Evolutionary conservation across 345 rosid genomes (phyloP).

Genomic region (Camelina laxa): DNA sequence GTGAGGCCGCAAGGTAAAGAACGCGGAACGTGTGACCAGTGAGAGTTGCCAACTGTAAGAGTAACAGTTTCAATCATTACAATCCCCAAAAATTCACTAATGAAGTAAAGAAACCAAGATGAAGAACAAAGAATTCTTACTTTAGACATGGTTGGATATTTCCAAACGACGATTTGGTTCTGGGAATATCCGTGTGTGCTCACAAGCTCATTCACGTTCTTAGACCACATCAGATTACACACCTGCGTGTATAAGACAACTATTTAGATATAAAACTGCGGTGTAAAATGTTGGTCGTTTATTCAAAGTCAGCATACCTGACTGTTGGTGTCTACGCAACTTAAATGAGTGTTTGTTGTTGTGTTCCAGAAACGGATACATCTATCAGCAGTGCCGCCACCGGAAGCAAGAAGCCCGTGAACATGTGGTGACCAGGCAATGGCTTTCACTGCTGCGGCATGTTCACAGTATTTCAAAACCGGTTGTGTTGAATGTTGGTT

Average conservation of each 20-base stretch:
- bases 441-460: constrained; percentile 98
- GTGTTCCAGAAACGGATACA: constrained; percentile 99
- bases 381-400: constrained; percentile 98
- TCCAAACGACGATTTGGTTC: constrained; percentile 98
- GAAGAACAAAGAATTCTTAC: constrained; percentile 44
- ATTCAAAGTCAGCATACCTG: constrained; percentile 55
- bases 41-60: constrained; percentile 89
- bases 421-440: constrained; percentile 99
- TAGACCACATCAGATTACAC: constrained; percentile 98
- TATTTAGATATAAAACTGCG: neutral
- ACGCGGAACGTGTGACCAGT: constrained; percentile 94
- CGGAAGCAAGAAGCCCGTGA: constrained; percentile 97
- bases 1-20: constrained; percentile 98
- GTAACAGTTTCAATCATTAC: constrained; percentile 6
- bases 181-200: constrained; percentile 99
- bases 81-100: constrained; percentile 5
- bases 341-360: constrained; percentile 81
- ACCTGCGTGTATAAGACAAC: constrained; percentile 53
- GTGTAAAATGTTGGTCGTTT: neutral
- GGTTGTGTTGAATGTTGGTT: constrained; percentile 96
- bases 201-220: constrained; percentile 96
- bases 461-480: constrained; percentile 84
- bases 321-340: constrained; percentile 93
- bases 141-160: constrained; percentile 98
- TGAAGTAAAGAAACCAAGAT: neutral